These are phyloP conservation scores for Pistacia atlantica DNA, from an alignment of 345 rosid genomes.

Conservation along the genomic window DNA sequence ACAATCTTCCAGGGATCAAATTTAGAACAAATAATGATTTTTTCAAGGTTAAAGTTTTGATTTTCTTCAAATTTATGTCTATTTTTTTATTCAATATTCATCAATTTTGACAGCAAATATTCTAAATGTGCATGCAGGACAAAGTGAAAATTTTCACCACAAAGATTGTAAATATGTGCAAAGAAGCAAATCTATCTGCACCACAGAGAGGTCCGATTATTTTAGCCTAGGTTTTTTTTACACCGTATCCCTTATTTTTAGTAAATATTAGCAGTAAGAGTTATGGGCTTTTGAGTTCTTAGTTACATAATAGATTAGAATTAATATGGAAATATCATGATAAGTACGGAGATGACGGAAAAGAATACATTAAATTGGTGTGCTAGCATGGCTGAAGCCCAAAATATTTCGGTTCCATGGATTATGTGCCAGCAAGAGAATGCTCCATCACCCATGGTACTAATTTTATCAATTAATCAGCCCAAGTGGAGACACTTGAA, in stretches of 20 bases:
- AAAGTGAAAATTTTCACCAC: slow-evolving; percentile 35
- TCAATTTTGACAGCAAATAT: neutral
- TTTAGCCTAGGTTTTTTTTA: slow-evolving; percentile 47
- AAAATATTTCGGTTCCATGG: slow-evolving; percentile 28
- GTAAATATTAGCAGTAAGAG: neutral
- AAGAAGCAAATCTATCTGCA: slow-evolving; percentile 59
- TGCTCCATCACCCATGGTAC: slow-evolving; percentile 16
- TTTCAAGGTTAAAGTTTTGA: slow-evolving; percentile 23
- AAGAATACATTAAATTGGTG: slow-evolving; percentile 30
- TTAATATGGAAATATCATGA: slow-evolving; percentile 29
- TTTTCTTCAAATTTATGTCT: neutral
- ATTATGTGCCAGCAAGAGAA: slow-evolving; percentile 32
- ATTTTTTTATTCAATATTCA: neutral
- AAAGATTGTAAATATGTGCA: slow-evolving; percentile 43
- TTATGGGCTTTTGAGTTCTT: neutral
- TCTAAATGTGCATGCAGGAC: slow-evolving; percentile 9
- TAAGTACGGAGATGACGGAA: slow-evolving; percentile 27
- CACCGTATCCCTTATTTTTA: neutral
- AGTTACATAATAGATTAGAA: slow-evolving; percentile 26
- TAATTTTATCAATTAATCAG: slow-evolving; percentile 11
- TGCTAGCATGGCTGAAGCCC: slow-evolving; percentile 30
- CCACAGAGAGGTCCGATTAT: slow-evolving; percentile 68
- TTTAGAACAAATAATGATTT: slow-evolving; percentile 27
- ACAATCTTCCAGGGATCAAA: slow-evolving; percentile 27
- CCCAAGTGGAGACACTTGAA: slow-evolving; percentile 37